Percentiles rank a stretch among this genome's conserved stretches.
phyloP scores from a whole-genome alignment of 2,329 filamentous ascomycete species.

The Conoideocrella luteorostrata region DNA sequence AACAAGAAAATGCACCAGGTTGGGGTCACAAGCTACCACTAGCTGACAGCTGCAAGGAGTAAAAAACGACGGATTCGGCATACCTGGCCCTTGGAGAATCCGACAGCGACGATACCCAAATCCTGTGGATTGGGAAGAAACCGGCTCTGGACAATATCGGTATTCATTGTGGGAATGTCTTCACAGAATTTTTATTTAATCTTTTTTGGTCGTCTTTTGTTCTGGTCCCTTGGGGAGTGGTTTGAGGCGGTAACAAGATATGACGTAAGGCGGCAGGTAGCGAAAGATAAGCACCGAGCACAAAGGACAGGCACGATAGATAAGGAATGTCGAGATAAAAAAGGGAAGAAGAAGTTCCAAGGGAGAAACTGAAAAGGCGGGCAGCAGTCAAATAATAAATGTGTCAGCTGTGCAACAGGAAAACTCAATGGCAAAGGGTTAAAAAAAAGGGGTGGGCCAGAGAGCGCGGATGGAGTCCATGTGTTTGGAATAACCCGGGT shows the following conservation, averaged over 20 bases:
- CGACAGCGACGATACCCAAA: conserved; percentile 87
- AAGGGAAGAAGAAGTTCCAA: not conserved
- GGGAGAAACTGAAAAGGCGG: no score
- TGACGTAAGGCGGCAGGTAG: not conserved
- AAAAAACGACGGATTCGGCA: conserved; percentile 19
- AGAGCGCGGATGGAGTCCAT: no score
- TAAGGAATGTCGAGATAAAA: no score
- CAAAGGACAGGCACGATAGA: no score
- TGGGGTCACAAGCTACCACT: no score
- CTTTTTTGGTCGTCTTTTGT: not conserved
- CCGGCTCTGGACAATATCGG: conserved; percentile 52
- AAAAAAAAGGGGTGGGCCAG: no score
- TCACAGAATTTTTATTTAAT: conserved; percentile 3
- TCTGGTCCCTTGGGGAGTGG: not conserved
- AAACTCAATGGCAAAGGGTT: no score
- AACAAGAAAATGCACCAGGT: no score
- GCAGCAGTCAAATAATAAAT: no score
- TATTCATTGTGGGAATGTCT: conserved; percentile 35
- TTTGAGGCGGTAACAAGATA: not conserved
- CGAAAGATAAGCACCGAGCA: no score
- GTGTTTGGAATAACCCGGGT: no score
- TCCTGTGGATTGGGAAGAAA: conserved; percentile 77
- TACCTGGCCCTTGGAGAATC: conserved; percentile 95
- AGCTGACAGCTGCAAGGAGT: not conserved
- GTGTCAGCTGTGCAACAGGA: no score